These are phyloP conservation scores for Shiraia bambusicola DNA, from an alignment of 2,329 filamentous ascomycete species.

Conservation along the genomic window DNA sequence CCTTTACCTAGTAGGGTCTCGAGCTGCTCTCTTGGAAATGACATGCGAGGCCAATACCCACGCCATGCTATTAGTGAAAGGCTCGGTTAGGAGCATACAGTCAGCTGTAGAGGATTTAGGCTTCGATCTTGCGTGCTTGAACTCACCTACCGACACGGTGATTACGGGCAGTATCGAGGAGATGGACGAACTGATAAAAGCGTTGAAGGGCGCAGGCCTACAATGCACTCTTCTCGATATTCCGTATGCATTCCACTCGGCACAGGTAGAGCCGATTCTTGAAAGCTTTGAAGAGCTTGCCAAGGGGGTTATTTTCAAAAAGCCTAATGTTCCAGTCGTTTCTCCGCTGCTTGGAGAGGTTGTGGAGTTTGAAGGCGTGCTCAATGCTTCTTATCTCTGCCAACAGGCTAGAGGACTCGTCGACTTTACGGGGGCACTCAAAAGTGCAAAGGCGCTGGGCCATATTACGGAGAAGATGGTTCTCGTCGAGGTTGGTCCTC, in stretches of 20 bases:
- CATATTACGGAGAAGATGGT: constrained; percentile 41
- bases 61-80: constrained; percentile 34
- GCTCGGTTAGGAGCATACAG: not conserved
- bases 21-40: constrained; percentile 31
- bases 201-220: not conserved
- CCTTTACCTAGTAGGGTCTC: constrained; percentile 39
- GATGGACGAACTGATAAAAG: not conserved
- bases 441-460: constrained; percentile 32
- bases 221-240: constrained; percentile 10
- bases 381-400: constrained; percentile 45
- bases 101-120: not conserved
- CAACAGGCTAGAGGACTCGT: constrained; percentile 12
- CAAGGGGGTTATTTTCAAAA: constrained; percentile 21
- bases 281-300: constrained; percentile 39
- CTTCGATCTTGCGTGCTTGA: constrained; percentile 28
- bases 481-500: constrained; percentile 52
- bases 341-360: constrained; percentile 49
- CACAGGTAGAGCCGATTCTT: constrained; percentile 46
- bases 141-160: constrained; percentile 28
- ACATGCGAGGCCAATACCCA: constrained; percentile 31
- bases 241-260: constrained; percentile 19
- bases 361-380: constrained; percentile 36
- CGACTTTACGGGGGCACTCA: constrained; percentile 46
- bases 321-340: constrained; percentile 40
- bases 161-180: constrained; percentile 16